Evolutionary conservation across 208 protist genomes (phyloP).

Genomic region (Strigomonas galati): DNA sequence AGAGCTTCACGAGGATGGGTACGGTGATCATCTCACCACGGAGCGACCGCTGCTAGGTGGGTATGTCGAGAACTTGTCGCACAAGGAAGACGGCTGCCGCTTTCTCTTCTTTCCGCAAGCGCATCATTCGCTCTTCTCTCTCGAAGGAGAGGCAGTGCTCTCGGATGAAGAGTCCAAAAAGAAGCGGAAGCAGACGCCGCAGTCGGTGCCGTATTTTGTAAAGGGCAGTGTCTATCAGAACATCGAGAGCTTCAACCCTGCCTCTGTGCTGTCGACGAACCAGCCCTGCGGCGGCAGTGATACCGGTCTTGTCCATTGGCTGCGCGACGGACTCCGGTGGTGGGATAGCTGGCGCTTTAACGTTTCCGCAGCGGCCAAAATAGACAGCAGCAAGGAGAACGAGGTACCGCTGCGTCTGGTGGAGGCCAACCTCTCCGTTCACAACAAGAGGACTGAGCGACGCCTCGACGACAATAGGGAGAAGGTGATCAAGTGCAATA

Average conservation of each 20-base stretch:
- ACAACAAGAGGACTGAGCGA: constrained; percentile 26
- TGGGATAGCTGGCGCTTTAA: constrained; percentile 8
- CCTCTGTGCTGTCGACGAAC: background rate
- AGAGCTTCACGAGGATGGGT: background rate
- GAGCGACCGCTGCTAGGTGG: constrained; percentile 33
- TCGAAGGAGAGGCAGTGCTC: background rate
- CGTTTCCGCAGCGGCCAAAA: background rate
- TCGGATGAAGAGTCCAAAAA: background rate
- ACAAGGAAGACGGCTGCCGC: constrained; percentile 17
- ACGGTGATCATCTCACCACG: background rate
- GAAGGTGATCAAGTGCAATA: constrained; percentile 25
- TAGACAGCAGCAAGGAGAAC: background rate
- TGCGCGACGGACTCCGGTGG: constrained; percentile 4
- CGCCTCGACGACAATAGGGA: constrained; percentile 17
- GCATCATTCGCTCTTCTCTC: constrained; percentile 9
- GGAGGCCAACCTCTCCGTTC: constrained; percentile 12
- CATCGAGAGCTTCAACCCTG: constrained; percentile 23
- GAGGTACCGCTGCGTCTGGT: background rate
- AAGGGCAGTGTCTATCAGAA: constrained; percentile 27
- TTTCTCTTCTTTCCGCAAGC: constrained; percentile 60
- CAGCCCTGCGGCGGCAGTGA: background rate
- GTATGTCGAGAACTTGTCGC: constrained; percentile 25
- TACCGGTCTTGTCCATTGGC: constrained; percentile 13
- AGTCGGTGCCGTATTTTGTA: constrained; percentile 30
- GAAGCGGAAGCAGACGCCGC: constrained; percentile 9